Evolutionary conservation across 495 filamentous ascomycete species (phyloP), one percentile per base, ranked within the genome.

Genomic region (Neurospora discreta): DNA sequence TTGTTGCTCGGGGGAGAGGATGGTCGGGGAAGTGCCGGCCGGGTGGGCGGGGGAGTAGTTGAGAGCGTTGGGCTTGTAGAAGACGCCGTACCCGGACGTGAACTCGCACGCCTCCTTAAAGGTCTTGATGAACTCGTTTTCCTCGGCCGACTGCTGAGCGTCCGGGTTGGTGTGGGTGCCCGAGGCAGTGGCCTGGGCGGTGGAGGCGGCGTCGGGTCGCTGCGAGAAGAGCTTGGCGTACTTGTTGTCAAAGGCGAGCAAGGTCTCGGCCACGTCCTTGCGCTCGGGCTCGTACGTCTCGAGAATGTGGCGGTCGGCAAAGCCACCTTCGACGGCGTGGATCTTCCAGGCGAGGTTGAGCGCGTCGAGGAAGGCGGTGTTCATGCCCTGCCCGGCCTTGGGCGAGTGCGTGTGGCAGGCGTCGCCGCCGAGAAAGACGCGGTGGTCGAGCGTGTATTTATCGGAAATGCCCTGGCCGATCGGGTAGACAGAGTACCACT

Each of bases 301-400:
- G n/a, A 95, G 84, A 8, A 93, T 78, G 9, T 77, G 78, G 16
- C 85, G 84, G 36, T 84, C 74, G 0, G 87, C 87, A 39, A 90
- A 84, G 11, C 90, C 90, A 41, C 86, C 83, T 72, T 93, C 86
- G 33, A 91, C 89, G 39, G 89, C 86, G 71, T 89, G 88, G 30
- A 97, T 86, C 79, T 95, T 96, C 93, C 93, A 97, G 5, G 89
- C 92, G 5, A 97, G 84, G 75, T 96, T 95, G 74, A 89, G 89
- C 4, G 90, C 88, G 77, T 97, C 93, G 44, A 93, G 87, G 83
- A 96, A 92, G 15, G 89, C 90, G 40, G 92, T 89, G 74, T 95
- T 95, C 91, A 94, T 93, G 23, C 92, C 92, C 78, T 94, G 93
- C 8, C 92, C 93, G 33, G 92, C 92, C 80, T 94, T 94, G 5